Conservation (phyloP, 192 early-diverging fungal genomes). For the Cetraspora pellucida region DNA sequence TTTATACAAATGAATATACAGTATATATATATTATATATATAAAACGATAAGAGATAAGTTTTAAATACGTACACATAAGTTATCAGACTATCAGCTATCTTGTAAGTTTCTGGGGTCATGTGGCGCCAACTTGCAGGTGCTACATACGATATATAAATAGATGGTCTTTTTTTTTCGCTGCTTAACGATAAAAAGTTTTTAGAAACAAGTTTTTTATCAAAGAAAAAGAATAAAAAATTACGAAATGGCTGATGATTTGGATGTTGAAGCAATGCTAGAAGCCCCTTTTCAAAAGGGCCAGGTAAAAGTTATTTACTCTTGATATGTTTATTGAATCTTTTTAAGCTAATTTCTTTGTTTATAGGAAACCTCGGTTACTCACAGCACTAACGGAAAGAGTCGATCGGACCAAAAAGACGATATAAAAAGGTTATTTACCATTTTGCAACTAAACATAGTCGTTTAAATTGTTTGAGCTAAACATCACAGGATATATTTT, state of each 20-base stretch:
- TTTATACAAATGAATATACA: too few species aligned
- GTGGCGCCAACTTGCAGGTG: too few species aligned
- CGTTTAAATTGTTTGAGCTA: conserved; percentile 8
- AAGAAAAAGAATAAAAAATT: too few species aligned
- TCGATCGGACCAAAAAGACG: conserved; percentile 4
- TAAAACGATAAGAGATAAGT: too few species aligned
- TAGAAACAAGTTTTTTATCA: too few species aligned
- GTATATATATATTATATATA: too few species aligned
- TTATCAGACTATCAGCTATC: not conserved
- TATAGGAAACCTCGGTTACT: conserved; percentile 10
- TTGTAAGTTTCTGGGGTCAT: too few species aligned
- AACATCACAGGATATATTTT: conserved; percentile 5
- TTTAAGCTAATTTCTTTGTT: not conserved
- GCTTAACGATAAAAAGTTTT: too few species aligned
- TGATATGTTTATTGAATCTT: too few species aligned
- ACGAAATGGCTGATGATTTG: conserved; percentile 37
- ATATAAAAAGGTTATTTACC: not conserved
- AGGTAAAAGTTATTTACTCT: not conserved
- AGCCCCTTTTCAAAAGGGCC: conserved; percentile 61
- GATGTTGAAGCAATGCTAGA: conserved; percentile 67
- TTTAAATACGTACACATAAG: too few species aligned
- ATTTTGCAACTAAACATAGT: not conserved
- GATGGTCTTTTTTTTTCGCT: too few species aligned
- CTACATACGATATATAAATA: not conserved
- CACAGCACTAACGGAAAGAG: not conserved